A percentile compares a stretch with the other conserved stretches of the same genome.
These are phyloP conservation scores for Avicennia marina DNA, from an alignment of 257 asterid species.

Conservation along the genomic window DNA sequence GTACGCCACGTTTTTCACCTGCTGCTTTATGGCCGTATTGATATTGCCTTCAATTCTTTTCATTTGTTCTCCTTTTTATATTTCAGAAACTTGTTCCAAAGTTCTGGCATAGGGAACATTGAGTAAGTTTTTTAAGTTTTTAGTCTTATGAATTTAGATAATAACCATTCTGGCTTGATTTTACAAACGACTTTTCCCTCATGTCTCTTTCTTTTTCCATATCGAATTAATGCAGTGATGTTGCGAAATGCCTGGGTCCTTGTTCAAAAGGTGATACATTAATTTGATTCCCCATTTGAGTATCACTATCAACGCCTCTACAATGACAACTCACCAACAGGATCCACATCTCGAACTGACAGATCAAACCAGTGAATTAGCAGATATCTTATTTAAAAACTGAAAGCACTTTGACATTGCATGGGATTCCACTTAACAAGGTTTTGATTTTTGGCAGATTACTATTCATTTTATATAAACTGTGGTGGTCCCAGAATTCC, in stretches of 20 bases:
- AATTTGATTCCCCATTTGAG: not conserved
- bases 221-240: conserved; percentile 24
- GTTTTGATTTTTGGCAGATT: conserved; percentile 24
- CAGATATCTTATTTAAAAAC: not conserved
- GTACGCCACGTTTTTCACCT: conserved; percentile 28
- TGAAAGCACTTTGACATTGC: not conserved
- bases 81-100: conserved; percentile 61
- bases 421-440: not conserved
- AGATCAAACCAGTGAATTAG: not conserved
- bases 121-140: conserved; percentile 29
- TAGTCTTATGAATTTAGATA: not conserved
- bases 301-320: not conserved
- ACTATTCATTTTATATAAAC: conserved; percentile 42
- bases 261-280: conserved; percentile 37
- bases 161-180: not conserved
- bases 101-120: conserved; percentile 28
- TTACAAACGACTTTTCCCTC: not conserved
- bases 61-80: not conserved
- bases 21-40: not conserved
- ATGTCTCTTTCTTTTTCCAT: not conserved
- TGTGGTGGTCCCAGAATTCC: conserved; percentile 37
- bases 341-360: not conserved
- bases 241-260: conserved; percentile 28
- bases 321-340: not conserved
- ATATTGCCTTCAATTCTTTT: not conserved